Evolutionary conservation across 208 protist genomes (phyloP).

Genomic region (Crithidia sp.): DNA sequence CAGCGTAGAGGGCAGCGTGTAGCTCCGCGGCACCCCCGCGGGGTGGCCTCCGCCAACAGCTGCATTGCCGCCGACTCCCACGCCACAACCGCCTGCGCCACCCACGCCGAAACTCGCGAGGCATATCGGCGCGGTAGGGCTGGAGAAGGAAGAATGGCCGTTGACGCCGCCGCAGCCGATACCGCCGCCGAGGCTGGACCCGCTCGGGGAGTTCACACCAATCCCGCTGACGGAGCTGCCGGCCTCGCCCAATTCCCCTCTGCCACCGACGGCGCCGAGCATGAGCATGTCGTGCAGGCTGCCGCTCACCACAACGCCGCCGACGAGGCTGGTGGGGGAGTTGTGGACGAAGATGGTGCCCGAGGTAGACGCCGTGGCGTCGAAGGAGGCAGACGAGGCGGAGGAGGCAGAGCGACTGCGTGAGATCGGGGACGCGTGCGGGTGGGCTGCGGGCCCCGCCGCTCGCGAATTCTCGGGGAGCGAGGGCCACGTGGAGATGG

Average conservation of each 20-base stretch:
- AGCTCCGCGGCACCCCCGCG: not conserved
- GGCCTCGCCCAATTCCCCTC: not conserved
- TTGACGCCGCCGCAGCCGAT: too few species aligned
- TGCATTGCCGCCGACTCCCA: not conserved
- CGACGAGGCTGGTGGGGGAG: conserved; percentile 6
- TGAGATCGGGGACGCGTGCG: not conserved
- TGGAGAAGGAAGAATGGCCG: not conserved
- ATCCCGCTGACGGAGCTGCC: conserved; percentile 1
- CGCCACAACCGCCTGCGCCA: too few species aligned
- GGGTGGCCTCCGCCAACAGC: too few species aligned
- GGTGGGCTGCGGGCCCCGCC: not conserved
- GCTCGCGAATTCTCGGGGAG: not conserved
- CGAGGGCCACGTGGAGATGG: not conserved
- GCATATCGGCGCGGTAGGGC: not conserved
- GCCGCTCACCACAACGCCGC: not conserved
- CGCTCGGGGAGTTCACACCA: conserved; percentile 2
- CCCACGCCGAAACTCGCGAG: not conserved
- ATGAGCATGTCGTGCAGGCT: conserved; percentile 13
- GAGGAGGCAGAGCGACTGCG: not conserved
- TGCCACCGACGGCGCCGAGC: not conserved
- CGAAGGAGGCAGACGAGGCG: conserved; percentile 13
- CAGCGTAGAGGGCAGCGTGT: conserved; percentile 23
- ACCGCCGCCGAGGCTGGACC: not conserved
- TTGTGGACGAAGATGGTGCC: conserved; percentile 25
- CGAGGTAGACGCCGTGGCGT: conserved; percentile 16